A percentile compares a stretch with the other conserved stretches of the same genome.
These are phyloP conservation scores for Mortierella claussenii DNA, from an alignment of 192 early-diverging fungal species.

Conservation along the genomic window DNA sequence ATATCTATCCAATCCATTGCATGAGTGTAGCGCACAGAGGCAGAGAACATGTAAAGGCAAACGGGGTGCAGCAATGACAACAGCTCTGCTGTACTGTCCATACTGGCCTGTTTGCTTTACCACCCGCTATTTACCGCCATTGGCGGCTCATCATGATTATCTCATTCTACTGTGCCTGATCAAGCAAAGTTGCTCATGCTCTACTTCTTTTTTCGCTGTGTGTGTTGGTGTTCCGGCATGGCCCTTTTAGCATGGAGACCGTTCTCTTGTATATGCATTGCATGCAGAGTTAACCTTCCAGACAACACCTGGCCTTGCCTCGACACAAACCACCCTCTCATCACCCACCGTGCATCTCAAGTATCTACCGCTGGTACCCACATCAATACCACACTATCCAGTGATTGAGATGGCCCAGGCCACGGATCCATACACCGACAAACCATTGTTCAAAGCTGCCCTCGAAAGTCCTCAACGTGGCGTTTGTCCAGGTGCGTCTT, in stretches of 20 bases:
- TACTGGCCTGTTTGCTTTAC: too few relatives aligned
- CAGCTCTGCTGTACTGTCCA: too few relatives aligned
- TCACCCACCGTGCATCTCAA: constrained; percentile 37
- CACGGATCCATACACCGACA: constrained; percentile 14
- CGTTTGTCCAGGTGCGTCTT: constrained; percentile 32
- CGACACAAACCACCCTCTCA: constrained; percentile 5
- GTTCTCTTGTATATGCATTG: constrained; percentile 14
- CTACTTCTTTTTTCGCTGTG: not conserved
- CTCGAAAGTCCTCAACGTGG: constrained; percentile 44
- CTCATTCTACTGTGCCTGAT: not conserved
- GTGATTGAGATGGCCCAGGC: constrained; percentile 46
- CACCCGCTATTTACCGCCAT: not conserved
- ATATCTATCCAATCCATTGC: too few relatives aligned
- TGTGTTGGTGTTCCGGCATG: not conserved
- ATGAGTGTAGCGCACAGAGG: too few relatives aligned
- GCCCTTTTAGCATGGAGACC: constrained; percentile 27
- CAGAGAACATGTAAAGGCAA: too few relatives aligned
- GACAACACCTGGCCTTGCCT: constrained; percentile 18
- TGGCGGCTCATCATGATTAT: not conserved
- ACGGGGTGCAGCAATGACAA: too few relatives aligned
- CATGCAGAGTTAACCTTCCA: constrained; percentile 32
- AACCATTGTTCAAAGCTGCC: constrained; percentile 22
- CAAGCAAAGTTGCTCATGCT: not conserved
- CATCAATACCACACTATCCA: constrained; percentile 38
- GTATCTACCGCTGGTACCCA: constrained; percentile 36